Percentiles rank a stretch among this genome's conserved stretches.
phyloP scores from a whole-genome alignment of 2,329 filamentous ascomycete genomes.

The Stagonosporopsis chrysanthemi region DNA sequence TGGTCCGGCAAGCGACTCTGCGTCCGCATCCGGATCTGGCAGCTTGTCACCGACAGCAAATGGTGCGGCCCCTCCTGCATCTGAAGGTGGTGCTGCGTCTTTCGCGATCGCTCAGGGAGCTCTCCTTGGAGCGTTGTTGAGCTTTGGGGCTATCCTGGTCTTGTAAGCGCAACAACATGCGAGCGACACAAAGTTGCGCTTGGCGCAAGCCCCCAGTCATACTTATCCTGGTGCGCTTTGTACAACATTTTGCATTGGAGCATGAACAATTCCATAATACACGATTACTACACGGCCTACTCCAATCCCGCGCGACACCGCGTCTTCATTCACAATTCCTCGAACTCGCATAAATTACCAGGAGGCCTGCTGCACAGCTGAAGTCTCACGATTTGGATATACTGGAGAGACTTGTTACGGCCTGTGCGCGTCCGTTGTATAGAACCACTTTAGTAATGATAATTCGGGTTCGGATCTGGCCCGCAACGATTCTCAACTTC shows the following conservation, averaged over 20 bases:
- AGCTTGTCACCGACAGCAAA: slow-evolving; percentile 10
- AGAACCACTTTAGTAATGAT: slow-evolving; percentile 12
- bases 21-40: slow-evolving; percentile 1
- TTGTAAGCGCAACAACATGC: slow-evolving; percentile 11
- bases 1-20: slow-evolving; percentile 3
- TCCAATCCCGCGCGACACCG: not conserved
- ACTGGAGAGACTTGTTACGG: not conserved
- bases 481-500: not conserved
- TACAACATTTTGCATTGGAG: slow-evolving; percentile 2
- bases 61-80: slow-evolving; percentile 26
- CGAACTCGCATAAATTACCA: slow-evolving; percentile 1
- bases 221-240: not conserved
- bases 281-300: not conserved
- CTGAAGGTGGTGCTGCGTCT: slow-evolving; percentile 12
- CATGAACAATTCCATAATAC: slow-evolving; percentile 1
- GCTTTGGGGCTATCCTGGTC: slow-evolving; percentile 23
- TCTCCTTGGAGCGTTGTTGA: slow-evolving; percentile 13
- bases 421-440: not conserved
- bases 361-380: not conserved
- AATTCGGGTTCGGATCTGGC: not conserved
- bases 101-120: slow-evolving; percentile 8
- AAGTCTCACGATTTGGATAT: not conserved
- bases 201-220: not conserved
- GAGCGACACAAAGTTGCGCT: not conserved
- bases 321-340: not conserved